Evolutionary conservation across 345 rosid genomes (phyloP), one percentile per base, ranked within the genome.

Genomic region (Lepidium sativum): DNA sequence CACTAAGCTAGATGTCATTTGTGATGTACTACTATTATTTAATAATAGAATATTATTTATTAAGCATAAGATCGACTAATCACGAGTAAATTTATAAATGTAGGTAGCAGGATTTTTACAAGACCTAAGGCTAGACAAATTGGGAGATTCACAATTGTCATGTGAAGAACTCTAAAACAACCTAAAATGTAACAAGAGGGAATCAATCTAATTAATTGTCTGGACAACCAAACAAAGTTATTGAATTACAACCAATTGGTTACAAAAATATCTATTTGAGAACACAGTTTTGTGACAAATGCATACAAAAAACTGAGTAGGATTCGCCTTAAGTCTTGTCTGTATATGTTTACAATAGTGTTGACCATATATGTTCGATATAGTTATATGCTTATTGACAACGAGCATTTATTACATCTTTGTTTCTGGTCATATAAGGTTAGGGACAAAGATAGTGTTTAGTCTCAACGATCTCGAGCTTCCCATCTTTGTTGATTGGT

Each of bases 271-370:
- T 71, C 65, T 49, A 39, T 33, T 9, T 49, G 70, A 49, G 53
- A 38, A 4, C 31, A 9, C 45, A 64, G 12, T 5, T 49, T 49
- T 64, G 60, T 64, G 10, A 71, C 65, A 56, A 64, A 64, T 56
- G 17, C 58, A 54, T 34, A 15, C 25, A 58, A 41, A 56, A 68
- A 27, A 49, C 14, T 29, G 54, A 64, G 65, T 57, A 58, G 50
- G 76, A 72, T 57, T 71, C 53, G 57, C 53, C 37, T 47, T 39
- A 56, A 57, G 45, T 48, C 52, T 64, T 72, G 76, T 72, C 71
- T 50, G 17, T 41, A 65, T 71, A 65, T 21, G 59, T 38, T 70
- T 54, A 45, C 29, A 9, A 25, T 25, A 70, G 21, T 33, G 60
- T 35, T 37, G 74, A 69, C 47, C 43, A 60, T n/a, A n/a, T n/a